Base-by-base conservation (phyloP, 495 filamentous ascomycete species). In the Hypoxylon cercidicola region DNA sequence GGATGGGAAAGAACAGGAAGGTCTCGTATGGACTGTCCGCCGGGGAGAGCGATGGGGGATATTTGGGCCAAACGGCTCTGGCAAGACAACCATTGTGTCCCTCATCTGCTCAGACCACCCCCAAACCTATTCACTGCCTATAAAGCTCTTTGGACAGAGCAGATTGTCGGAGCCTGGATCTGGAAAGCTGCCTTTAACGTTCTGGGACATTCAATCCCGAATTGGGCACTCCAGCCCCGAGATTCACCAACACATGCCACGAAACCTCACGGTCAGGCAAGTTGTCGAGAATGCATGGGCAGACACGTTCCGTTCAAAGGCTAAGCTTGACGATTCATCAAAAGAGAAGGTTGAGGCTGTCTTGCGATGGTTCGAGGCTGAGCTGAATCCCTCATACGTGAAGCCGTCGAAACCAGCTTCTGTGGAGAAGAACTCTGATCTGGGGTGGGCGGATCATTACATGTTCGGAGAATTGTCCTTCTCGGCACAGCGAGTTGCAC, bases 81-180 rank as follows among this genome's bases (percentile, higher is more conserved):
- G 91, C 8, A 99, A 99, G 77, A 98, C 95, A 0, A 99, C 95
- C 0, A 81, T 99, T 48, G 83, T 97, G 13, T 95, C 93, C 1
- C 80, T 99, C 12, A 90, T 99, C 62, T 95, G 91, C 34, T 97
- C 93, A 3, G 95, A 99, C 71, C 95, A 99, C 62, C 95, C 95
- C 0, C 93, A 97, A 73, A 85, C 93, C 1, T 99, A 98, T 74
- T 92, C 92, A 2, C 84, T 90, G 20, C 93, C 93, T 13, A 89
- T 99, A 48, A 86, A 85, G 61, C 79, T 97, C 35, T 97, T 99
- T 64, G 91, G 92, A 1, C 87, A 88, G 19, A 88, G 88, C 43
- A 85, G 95, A 8, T 82, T 97, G 2, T 93, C 93, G 0, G 83
- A 88, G 48, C 82, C 81, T 0, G 78, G 77, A 0, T 81, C 79